Evolutionary conservation across 345 rosid species (phyloP), one percentile per base, ranked within the genome.

Genomic region (Syzygium jambos): DNA sequence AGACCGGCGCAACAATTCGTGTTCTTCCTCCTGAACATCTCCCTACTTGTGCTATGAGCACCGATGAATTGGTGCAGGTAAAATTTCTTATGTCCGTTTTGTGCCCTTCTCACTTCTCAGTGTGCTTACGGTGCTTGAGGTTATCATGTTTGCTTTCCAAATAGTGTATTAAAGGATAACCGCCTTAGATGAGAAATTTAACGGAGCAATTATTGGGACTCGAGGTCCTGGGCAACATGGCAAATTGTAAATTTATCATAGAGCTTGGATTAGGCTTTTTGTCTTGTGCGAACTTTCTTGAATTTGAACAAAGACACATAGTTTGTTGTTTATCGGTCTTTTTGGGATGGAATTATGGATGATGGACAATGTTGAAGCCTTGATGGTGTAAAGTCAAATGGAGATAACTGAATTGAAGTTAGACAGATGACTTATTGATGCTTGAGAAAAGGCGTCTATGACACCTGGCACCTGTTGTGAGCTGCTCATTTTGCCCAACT

Each of bases 61-160:
- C 94, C 7, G 97, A 94, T 87, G 97, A 95, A 86, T 85, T 94
- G 89, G 95, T 95, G 83, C 97, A 93, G 94, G 97, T 93, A 86
- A 86, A 41, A 34, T 90, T 56, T 86, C 57, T 88, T 61, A 61
- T 59, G 65, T 25, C 27, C 59, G 63, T 73, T 27, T 21, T 63
- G 53, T 82, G 80, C 85, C 59, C 46, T 29, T 19, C n/a, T 73
- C 11, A 25, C 46, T 29, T 19, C n/a, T 73, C 11, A 25, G 73
- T 84, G 54, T 89, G 52, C 78, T 52, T 86, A 43, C 46, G 29
- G 9, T 52, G 22, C 78, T 73, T 52, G 53, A 27, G 49, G 16
- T 53, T 84, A 29, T 84, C 51, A 21, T 17, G 51, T 7, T 34
- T 68, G 63, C 38, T 84, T 11, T 29, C 46, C 59, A 53, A 23